Evolutionary conservation across 2,329 filamentous ascomycete species (phyloP).

Genomic region (Moelleriella libera): DNA sequence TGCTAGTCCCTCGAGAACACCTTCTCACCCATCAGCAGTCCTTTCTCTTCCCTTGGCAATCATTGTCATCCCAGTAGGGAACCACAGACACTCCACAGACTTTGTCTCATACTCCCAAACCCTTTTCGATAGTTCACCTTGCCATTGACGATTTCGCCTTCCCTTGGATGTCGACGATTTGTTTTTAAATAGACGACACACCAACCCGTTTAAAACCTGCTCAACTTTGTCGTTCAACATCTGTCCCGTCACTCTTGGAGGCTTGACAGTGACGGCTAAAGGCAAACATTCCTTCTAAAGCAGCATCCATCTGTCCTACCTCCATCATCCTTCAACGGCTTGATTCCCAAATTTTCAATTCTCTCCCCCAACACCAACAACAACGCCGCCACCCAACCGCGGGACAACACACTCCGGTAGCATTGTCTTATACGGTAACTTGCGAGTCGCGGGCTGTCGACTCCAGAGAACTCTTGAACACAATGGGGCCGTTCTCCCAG

Average conservation of each 20-base stretch:
- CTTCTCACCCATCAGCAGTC: slow-evolving; percentile 10
- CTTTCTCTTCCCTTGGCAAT: slow-evolving; percentile 16
- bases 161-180: slow-evolving; percentile 4
- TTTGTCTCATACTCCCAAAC: slow-evolving; percentile 18
- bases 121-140: slow-evolving; percentile 14
- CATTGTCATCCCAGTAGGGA: slow-evolving; percentile 16
- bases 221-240: background rate
- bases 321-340: background rate
- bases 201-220: background rate
- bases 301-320: background rate
- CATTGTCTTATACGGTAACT: too few relatives aligned
- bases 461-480: background rate
- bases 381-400: too few relatives aligned
- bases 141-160: slow-evolving; percentile 8
- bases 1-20: slow-evolving; percentile 8
- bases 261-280: too few relatives aligned
- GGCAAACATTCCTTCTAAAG: too few relatives aligned
- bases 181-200: background rate
- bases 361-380: too few relatives aligned
- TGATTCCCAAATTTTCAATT: background rate
- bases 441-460: background rate
- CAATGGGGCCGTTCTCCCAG: slow-evolving; percentile 20
- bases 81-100: slow-evolving; percentile 12
- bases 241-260: background rate
- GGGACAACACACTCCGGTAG: too few relatives aligned